Conservation (phyloP, 345 rosid species). For the Brassica juncea region DNA sequence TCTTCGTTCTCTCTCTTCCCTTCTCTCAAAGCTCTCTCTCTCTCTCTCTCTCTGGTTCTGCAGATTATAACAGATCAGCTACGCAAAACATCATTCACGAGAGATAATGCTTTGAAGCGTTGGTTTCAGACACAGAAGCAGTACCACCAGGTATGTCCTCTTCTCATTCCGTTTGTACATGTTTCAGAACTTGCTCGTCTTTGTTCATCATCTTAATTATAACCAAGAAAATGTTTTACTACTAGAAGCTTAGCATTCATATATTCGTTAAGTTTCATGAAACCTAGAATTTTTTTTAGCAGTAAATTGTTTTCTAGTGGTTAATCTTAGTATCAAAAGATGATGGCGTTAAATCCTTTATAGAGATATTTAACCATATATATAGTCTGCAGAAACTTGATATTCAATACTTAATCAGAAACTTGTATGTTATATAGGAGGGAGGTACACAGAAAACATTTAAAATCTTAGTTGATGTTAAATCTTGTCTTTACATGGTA, state of each 20-base stretch:
- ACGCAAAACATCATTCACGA: neutral
- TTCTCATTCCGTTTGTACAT: constrained; percentile 15
- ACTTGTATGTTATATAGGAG: neutral
- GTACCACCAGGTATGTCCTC: constrained; percentile 25
- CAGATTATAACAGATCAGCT: neutral
- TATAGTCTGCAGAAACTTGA: neutral
- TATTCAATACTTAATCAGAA: neutral
- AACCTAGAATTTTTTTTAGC: neutral
- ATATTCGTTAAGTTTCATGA: neutral
- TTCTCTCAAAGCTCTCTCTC: neutral
- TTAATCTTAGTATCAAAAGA: neutral
- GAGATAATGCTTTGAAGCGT: neutral
- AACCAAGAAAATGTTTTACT: neutral
- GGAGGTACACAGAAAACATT: neutral
- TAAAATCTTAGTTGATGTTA: neutral
- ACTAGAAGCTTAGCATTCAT: neutral
- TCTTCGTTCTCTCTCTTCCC: neutral
- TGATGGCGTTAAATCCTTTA: neutral
- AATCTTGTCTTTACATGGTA: neutral
- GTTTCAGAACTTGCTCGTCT: constrained; percentile 4
- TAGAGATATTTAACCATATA: neutral
- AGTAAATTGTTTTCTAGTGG: neutral
- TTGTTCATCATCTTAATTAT: neutral
- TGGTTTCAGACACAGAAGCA: constrained; percentile 21
- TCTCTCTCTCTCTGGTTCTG: neutral